These are phyloP conservation scores for Globisporangium spinosum DNA, from an alignment of 352 stramenopile genomes.

Conservation along the genomic window DNA sequence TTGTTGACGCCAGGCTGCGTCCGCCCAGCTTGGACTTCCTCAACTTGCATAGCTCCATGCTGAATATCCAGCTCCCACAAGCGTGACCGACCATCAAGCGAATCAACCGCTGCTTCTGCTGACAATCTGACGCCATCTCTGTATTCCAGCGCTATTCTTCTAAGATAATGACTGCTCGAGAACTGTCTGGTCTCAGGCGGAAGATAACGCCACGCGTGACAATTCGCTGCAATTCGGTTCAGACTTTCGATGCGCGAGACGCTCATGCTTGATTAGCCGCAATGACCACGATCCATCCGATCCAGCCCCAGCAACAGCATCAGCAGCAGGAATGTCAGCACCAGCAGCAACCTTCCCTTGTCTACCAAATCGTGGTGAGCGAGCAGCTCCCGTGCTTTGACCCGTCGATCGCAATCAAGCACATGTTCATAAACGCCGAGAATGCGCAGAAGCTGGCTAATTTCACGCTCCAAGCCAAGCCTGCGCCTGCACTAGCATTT, in stretches of 20 bases:
- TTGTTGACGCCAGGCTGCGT: not conserved
- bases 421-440: constrained; percentile 2
- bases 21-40: not conserved
- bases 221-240: not conserved
- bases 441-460: not conserved
- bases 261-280: not conserved
- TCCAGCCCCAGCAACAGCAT: not conserved
- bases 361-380: constrained; percentile 8
- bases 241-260: not conserved
- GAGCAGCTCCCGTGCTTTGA: constrained; percentile 10
- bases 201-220: not conserved
- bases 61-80: not conserved
- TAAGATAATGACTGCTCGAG: not conserved
- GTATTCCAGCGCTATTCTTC: not conserved
- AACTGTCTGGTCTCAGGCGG: not conserved
- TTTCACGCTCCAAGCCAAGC: not conserved
- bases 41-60: not conserved
- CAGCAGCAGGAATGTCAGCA: not conserved
- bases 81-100: no score
- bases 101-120: not conserved
- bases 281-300: not conserved
- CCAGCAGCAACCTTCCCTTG: not conserved
- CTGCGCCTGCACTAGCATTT: not conserved
- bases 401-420: constrained; percentile 3
- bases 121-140: no score